Percentiles rank a stretch among this genome's conserved stretches.
Conservation (phyloP, 2,329 filamentous ascomycete genomes). For the Cladobotryum protrusum region DNA sequence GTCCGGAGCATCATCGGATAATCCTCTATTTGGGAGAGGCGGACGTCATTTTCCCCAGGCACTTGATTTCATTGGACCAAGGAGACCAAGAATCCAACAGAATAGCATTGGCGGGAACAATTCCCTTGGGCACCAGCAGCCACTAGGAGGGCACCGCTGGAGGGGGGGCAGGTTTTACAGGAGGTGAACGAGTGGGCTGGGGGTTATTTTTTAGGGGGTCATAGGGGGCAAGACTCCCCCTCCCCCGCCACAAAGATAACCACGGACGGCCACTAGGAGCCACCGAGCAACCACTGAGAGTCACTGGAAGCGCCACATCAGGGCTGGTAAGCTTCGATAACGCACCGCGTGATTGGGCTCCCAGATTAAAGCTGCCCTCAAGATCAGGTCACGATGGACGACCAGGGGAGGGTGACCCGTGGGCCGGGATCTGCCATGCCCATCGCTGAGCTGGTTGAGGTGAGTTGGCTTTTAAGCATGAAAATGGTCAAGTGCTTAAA, state of each 20-base stretch:
- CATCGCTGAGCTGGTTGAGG: constrained; percentile 5
- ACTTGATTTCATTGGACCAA: too few relatives aligned
- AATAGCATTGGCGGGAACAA: background rate
- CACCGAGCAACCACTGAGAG: too few relatives aligned
- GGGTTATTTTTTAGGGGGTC: too few relatives aligned
- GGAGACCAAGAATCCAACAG: too few relatives aligned
- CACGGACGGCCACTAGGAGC: too few relatives aligned
- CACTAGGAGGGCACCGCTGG: too few relatives aligned
- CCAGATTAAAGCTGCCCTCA: background rate
- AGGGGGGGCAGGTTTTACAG: too few relatives aligned
- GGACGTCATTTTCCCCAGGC: too few relatives aligned
- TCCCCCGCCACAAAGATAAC: too few relatives aligned
- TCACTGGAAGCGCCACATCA: background rate
- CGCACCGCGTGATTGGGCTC: background rate
- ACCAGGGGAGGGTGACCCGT: background rate
- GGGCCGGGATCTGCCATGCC: background rate
- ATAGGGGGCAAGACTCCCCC: too few relatives aligned
- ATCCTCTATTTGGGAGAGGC: background rate
- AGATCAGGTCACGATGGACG: background rate
- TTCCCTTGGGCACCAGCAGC: constrained; percentile 3
- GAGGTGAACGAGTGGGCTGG: too few relatives aligned
- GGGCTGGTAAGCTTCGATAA: background rate
- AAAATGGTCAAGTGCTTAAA: background rate
- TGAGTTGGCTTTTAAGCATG: constrained; percentile 14
- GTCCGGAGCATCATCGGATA: constrained; percentile 8